These are phyloP conservation scores for Avena atlantica DNA, from an alignment of 176 grass and related monocot species.

Conservation along the genomic window DNA sequence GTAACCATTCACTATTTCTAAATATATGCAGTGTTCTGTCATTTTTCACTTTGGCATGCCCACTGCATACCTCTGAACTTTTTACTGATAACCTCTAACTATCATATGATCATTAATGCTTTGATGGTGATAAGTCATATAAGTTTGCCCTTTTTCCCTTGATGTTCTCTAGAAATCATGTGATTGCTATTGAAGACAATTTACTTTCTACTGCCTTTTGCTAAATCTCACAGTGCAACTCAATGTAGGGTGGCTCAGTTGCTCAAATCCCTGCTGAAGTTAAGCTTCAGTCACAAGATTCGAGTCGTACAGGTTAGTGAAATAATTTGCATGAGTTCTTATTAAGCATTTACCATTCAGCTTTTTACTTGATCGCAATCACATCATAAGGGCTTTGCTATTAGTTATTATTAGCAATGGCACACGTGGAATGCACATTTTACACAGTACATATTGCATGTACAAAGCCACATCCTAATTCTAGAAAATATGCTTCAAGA, in stretches of 20 bases:
- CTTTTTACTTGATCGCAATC: constrained; percentile 8
- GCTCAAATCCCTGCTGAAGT: background rate
- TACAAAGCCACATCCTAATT: background rate
- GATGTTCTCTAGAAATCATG: constrained; percentile 34
- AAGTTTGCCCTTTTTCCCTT: constrained; percentile 5
- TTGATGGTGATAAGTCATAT: constrained; percentile 4
- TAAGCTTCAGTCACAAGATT: constrained; percentile 27
- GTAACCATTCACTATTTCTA: background rate
- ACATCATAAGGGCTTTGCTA: background rate
- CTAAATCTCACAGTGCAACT: constrained; percentile 19
- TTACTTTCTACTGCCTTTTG: background rate
- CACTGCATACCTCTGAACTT: background rate
- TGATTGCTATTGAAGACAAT: background rate
- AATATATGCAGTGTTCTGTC: background rate
- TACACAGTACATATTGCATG: background rate
- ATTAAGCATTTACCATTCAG: background rate
- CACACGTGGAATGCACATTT: background rate
- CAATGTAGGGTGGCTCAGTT: constrained; percentile 40
- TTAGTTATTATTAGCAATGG: background rate
- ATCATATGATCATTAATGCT: constrained; percentile 21
- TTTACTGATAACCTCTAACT: constrained; percentile 23
- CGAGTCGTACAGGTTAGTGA: constrained; percentile 16
- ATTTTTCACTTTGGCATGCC: constrained; percentile 31
- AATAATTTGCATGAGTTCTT: constrained; percentile 1
- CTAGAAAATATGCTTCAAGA: constrained; percentile 1